Evolutionary conservation across 1,139 yeast genomes (phyloP).

Genomic region (Blastobotrys elegans): DNA sequence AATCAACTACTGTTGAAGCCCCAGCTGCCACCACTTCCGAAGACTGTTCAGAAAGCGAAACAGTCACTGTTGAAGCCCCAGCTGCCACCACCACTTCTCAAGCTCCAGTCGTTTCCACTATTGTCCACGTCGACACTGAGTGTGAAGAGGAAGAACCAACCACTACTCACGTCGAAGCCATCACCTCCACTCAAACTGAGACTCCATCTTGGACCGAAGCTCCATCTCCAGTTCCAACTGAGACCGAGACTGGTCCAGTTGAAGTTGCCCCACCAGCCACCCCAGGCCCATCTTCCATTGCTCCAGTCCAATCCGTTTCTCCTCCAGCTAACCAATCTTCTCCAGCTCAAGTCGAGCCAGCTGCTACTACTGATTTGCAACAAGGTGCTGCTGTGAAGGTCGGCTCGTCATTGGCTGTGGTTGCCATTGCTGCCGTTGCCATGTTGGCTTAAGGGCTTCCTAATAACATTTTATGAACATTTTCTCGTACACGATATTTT

Average conservation of each 20-base stretch:
- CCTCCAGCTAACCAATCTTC: background rate
- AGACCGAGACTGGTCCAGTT: background rate
- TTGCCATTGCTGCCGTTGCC: slow-evolving; percentile 2
- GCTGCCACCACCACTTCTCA: background rate
- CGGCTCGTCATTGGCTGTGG: background rate
- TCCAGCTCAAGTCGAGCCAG: slow-evolving; percentile 1
- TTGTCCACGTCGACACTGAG: background rate
- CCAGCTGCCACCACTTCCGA: slow-evolving; percentile 1
- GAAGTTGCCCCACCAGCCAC: background rate
- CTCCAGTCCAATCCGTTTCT: background rate
- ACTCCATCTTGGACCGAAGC: background rate
- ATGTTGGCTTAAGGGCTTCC: background rate
- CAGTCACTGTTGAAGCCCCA: background rate
- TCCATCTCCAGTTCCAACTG: background rate
- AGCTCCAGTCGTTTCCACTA: background rate
- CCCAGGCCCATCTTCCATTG: background rate
- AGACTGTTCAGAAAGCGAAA: background rate
- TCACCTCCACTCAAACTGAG: background rate
- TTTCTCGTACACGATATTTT: no score
- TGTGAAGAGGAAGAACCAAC: background rate
- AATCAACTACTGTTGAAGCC: background rate
- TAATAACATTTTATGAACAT: no score
- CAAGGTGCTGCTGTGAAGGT: slow-evolving; percentile 1
- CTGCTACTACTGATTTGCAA: background rate
- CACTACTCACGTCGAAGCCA: background rate